These are phyloP conservation scores for Parafenestella ontariensis DNA, from an alignment of 2,329 filamentous ascomycete species.

Conservation along the genomic window DNA sequence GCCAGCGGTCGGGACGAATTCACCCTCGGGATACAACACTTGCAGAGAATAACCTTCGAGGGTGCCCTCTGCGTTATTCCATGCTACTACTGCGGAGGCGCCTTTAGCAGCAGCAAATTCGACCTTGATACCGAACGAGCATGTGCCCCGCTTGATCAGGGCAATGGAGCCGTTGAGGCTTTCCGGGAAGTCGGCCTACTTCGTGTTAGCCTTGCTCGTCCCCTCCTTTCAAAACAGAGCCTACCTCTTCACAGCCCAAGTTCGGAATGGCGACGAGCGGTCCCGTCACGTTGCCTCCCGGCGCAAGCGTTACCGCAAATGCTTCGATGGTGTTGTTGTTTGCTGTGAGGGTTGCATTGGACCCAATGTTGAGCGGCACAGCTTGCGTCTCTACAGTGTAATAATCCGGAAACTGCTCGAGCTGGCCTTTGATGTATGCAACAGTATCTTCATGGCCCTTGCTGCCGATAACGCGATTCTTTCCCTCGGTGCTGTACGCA, in stretches of 20 bases:
- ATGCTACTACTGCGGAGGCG: slow-evolving; percentile 72
- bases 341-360: slow-evolving; percentile 36
- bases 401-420: slow-evolving; percentile 44
- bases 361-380: slow-evolving; percentile 30
- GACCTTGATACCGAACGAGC: slow-evolving; percentile 75
- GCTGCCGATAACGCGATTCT: slow-evolving; percentile 52
- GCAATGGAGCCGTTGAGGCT: slow-evolving; percentile 69
- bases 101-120: slow-evolving; percentile 63
- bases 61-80: slow-evolving; percentile 70
- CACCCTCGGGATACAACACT: slow-evolving; percentile 61
- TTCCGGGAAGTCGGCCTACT: slow-evolving; percentile 65
- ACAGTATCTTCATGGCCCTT: slow-evolving; percentile 51
- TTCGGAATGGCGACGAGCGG: slow-evolving; percentile 43
- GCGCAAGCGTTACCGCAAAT: slow-evolving; percentile 37
- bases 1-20: slow-evolving; percentile 71
- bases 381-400: slow-evolving; percentile 47
- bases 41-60: slow-evolving; percentile 52
- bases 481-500: slow-evolving; percentile 48
- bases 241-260: slow-evolving; percentile 44
- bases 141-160: slow-evolving; percentile 73
- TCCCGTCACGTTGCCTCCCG: slow-evolving; percentile 39
- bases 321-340: slow-evolving; percentile 39
- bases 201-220: background rate
- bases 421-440: slow-evolving; percentile 43
- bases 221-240: background rate